Conservation (phyloP, 2,329 filamentous ascomycete species). For the Alternaria hordeiaustralica region DNA sequence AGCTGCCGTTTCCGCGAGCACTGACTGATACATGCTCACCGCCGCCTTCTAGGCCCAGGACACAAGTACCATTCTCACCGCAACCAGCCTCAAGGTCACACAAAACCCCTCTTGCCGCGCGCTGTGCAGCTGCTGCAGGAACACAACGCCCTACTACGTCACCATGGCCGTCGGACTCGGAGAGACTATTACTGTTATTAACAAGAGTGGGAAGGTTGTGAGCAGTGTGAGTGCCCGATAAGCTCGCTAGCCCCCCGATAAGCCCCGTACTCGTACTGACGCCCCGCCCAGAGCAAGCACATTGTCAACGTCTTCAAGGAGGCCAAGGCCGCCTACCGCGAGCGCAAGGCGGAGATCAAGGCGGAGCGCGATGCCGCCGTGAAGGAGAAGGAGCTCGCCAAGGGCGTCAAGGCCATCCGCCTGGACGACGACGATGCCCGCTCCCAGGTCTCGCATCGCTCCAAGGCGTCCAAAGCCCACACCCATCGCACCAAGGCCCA, state of each 20-base stretch:
- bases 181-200: conserved; percentile 87
- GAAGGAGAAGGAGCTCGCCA: conserved; percentile 66
- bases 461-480: conserved; percentile 30
- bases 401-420: conserved; percentile 59
- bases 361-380: conserved; percentile 68
- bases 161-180: conserved; percentile 57
- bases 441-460: conserved; percentile 40
- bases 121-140: conserved; percentile 31
- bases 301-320: conserved; percentile 91
- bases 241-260: conserved; percentile 11
- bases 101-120: conserved; percentile 27
- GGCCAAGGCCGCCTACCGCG: conserved; percentile 84
- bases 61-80: conserved; percentile 25
- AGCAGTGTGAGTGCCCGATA: conserved; percentile 70
- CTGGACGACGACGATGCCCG: conserved; percentile 49
- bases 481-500: conserved; percentile 36
- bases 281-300: conserved; percentile 76
- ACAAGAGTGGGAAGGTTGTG: conserved; percentile 89
- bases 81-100: conserved; percentile 22
- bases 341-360: conserved; percentile 83
- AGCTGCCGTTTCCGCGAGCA: conserved; percentile 33
- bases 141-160: conserved; percentile 16
- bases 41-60: conserved; percentile 32
- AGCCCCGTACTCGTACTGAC: conserved; percentile 16
- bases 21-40: conserved; percentile 41